Conservation (phyloP, 495 filamentous ascomycete genomes). For the Oidiodendron maius region DNA sequence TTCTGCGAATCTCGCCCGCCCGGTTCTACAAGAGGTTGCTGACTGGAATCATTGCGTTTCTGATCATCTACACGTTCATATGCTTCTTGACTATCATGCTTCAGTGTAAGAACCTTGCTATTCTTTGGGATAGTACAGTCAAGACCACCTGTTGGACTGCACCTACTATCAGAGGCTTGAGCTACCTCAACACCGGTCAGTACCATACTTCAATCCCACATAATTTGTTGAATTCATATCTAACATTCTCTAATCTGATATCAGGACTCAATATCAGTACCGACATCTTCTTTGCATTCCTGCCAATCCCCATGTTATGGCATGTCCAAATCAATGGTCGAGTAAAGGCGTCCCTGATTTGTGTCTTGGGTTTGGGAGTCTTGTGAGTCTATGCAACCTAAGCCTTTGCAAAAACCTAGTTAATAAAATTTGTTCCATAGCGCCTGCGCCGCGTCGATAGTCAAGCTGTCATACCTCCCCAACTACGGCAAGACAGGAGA, state of each 20-base stretch:
- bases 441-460: conserved; percentile 9
- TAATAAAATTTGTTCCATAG: conserved; percentile 2
- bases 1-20: conserved; percentile 33
- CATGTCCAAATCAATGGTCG: conserved; percentile 35
- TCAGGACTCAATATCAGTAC: conserved; percentile 39
- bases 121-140: conserved; percentile 31
- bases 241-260: not conserved
- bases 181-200: conserved; percentile 31
- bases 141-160: conserved; percentile 29
- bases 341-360: conserved; percentile 34
- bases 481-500: conserved; percentile 2
- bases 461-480: conserved; percentile 7
- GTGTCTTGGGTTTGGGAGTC: conserved; percentile 39
- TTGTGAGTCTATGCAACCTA: conserved; percentile 21
- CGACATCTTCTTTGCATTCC: conserved; percentile 36
- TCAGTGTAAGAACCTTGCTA: conserved; percentile 23
- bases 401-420: not conserved
- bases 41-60: conserved; percentile 25
- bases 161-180: conserved; percentile 25
- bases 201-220: not conserved
- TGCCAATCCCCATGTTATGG: conserved; percentile 40
- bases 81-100: conserved; percentile 26
- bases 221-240: not conserved
- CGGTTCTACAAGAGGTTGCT: conserved; percentile 32
- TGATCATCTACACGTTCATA: conserved; percentile 31